Evolutionary conservation across 495 filamentous ascomycete genomes (phyloP), one percentile per base, ranked within the genome.

Genomic region (Xylaria grammica): DNA sequence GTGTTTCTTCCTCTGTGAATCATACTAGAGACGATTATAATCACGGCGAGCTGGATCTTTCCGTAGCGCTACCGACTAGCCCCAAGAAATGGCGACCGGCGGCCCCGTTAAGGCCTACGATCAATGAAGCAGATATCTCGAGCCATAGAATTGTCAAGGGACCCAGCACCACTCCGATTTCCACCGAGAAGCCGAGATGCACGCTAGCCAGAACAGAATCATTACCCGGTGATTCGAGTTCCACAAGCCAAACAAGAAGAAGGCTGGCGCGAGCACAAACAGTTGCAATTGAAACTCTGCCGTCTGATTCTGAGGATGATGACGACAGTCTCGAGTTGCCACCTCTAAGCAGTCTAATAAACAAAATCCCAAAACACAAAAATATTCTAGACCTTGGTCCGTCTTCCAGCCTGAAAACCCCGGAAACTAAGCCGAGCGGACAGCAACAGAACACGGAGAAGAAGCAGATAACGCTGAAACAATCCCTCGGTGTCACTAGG

Each of bases 241-340:
- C 65, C 9, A 24, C 2, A 26, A 55, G 26, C 22, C 62, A 30
- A 11, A 30, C 60, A 5, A 29, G 57, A 45, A 45, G 67, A n/a
- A 38, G 46, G 10, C 79, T 83, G 40, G 72, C 77, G 13, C 83
- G 82, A n/a, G 76, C 82, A 24, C 78, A 75, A 15, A 83, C 80
- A 4, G 63, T 74, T 5, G 72, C 83, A n/a, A 74, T 84, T 17
- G 67, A 78, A 50, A 68, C 65, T 0, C 71, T 85, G 0, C 74
- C 76, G 4, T 34, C 74, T 0, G 60, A 53, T 45, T 62, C 48
- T 19, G 60, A 59, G 2, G 26, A 59, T 9, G 77, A 64, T 27
- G 52, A 59, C 10, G 56, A 60, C 15, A 63, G 65, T 0, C 42
- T 54, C 15, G 68, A 71, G n/a, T 65, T 74, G 0, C 72, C 72